Conservation (phyloP, 495 filamentous ascomycete species). For the Daldinia concentrica region DNA sequence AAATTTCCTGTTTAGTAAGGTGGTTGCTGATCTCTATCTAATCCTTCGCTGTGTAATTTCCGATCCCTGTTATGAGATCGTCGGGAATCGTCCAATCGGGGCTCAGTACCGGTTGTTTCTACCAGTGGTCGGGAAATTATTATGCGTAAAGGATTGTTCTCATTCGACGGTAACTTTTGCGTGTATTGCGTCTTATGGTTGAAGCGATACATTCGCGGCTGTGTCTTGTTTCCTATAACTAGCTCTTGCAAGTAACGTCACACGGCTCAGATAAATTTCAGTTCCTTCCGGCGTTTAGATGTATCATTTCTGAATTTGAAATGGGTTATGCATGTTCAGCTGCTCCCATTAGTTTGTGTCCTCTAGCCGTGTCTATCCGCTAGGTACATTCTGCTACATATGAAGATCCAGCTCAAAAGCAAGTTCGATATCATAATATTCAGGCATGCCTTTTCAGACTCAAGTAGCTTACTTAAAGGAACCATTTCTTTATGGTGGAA, state of each 20-base stretch:
- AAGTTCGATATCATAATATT: too few relatives aligned
- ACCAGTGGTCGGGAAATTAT: slow-evolving; percentile 19
- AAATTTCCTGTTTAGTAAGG: not conserved
- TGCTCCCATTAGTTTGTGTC: too few relatives aligned
- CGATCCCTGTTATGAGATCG: slow-evolving; percentile 19
- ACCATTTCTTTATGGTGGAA: too few relatives aligned
- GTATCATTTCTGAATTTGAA: not conserved
- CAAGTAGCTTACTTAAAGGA: too few relatives aligned
- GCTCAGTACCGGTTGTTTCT: not conserved
- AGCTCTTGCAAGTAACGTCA: slow-evolving; percentile 26
- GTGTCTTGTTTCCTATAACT: slow-evolving; percentile 2
- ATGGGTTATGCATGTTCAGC: not conserved
- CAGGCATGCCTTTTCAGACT: too few relatives aligned
- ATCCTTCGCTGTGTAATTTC: slow-evolving; percentile 30
- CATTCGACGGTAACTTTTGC: slow-evolving; percentile 1
- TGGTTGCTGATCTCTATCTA: slow-evolving; percentile 10
- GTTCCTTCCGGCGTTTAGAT: not conserved
- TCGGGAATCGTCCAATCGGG: not conserved
- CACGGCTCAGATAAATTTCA: not conserved
- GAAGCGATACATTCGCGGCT: not conserved
- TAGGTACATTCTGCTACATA: too few relatives aligned
- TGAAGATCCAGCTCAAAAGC: too few relatives aligned
- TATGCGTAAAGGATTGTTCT: not conserved
- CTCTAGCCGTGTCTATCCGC: too few relatives aligned
- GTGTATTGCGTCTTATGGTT: not conserved